Conservation (phyloP, 2,329 filamentous ascomycete species). For the Aspergillus sp. region DNA sequence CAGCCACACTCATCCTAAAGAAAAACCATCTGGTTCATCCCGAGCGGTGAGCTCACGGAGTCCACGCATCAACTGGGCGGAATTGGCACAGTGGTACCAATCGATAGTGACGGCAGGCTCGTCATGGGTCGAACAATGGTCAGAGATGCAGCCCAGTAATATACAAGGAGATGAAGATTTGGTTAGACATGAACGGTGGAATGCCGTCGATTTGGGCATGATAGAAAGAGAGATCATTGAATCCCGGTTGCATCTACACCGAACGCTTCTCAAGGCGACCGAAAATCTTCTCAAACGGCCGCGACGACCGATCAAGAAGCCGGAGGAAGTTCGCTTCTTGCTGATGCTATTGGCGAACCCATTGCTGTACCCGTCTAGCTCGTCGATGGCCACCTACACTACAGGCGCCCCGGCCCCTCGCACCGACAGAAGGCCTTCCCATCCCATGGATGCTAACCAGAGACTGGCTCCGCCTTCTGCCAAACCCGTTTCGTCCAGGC, state of each 20-base stretch:
- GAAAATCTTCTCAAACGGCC: slow-evolving; percentile 80
- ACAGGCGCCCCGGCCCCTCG: slow-evolving; percentile 18
- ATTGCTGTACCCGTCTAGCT: slow-evolving; percentile 57
- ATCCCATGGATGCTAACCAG: slow-evolving; percentile 21
- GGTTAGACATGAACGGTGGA: slow-evolving; percentile 30
- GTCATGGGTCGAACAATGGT: slow-evolving; percentile 63
- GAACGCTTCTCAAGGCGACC: slow-evolving; percentile 71
- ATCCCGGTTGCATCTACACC: slow-evolving; percentile 68
- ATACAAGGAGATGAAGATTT: slow-evolving; percentile 21
- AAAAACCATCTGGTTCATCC: slow-evolving; percentile 28
- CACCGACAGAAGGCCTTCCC: slow-evolving; percentile 30
- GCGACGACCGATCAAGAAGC: slow-evolving; percentile 64
- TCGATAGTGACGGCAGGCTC: slow-evolving; percentile 65
- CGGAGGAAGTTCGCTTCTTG: slow-evolving; percentile 73
- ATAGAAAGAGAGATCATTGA: slow-evolving; percentile 56
- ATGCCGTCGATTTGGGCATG: slow-evolving; percentile 44
- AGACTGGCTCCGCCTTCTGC: slow-evolving; percentile 18
- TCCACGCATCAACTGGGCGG: slow-evolving; percentile 72
- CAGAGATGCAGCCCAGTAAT: slow-evolving; percentile 49
- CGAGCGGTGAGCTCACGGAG: slow-evolving; percentile 56
- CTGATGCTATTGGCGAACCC: slow-evolving; percentile 79
- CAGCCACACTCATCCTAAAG: slow-evolving; percentile 32
- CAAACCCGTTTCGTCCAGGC: slow-evolving; percentile 8
- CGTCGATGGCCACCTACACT: slow-evolving; percentile 16
- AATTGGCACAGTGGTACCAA: slow-evolving; percentile 73